Evolutionary conservation across 2,329 filamentous ascomycete genomes (phyloP).

Genomic region (Fusarium pseudocircinatum): DNA sequence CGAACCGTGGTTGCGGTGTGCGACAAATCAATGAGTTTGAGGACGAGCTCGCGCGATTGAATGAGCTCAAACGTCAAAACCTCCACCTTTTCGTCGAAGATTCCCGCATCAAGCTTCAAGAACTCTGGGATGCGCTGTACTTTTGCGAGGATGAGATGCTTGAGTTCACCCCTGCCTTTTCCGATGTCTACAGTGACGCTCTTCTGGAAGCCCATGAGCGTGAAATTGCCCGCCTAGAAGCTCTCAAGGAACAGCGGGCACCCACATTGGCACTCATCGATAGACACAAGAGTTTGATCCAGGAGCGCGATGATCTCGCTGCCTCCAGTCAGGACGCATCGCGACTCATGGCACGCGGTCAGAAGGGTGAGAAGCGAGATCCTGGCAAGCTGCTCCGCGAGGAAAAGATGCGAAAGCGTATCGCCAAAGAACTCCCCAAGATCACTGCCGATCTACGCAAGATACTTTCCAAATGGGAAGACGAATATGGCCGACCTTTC

Average conservation of each 20-base stretch:
- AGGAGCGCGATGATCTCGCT: slow-evolving; percentile 87
- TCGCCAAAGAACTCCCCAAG: slow-evolving; percentile 95
- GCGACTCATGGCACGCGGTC: slow-evolving; percentile 87
- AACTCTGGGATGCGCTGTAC: slow-evolving; percentile 93
- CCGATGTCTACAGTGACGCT: slow-evolving; percentile 96
- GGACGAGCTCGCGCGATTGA: slow-evolving; percentile 85
- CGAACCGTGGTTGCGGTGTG: slow-evolving; percentile 90
- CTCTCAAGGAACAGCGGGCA: slow-evolving; percentile 84
- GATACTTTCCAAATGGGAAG: slow-evolving; percentile 86
- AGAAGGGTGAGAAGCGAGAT: slow-evolving; percentile 93
- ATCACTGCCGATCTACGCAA: slow-evolving; percentile 85
- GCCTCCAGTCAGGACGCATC: slow-evolving; percentile 95
- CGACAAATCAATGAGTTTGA: slow-evolving; percentile 96
- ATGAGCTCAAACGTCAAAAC: slow-evolving; percentile 94
- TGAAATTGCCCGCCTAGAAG: slow-evolving; percentile 84
- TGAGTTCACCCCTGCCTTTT: slow-evolving; percentile 96
- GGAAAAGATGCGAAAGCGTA: slow-evolving; percentile 98
- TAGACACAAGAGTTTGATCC: slow-evolving; percentile 81
- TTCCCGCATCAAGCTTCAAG: slow-evolving; percentile 87
- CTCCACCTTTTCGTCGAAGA: slow-evolving; percentile 97
- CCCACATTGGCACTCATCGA: slow-evolving; percentile 86
- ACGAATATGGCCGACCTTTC: slow-evolving; percentile 94
- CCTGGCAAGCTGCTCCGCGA: slow-evolving; percentile 92
- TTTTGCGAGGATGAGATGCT: slow-evolving; percentile 99
- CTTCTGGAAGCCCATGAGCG: slow-evolving; percentile 93